These are phyloP conservation scores for Pseudogymnoascus pannorum DNA, from an alignment of 2,329 filamentous ascomycete genomes.

Conservation along the genomic window DNA sequence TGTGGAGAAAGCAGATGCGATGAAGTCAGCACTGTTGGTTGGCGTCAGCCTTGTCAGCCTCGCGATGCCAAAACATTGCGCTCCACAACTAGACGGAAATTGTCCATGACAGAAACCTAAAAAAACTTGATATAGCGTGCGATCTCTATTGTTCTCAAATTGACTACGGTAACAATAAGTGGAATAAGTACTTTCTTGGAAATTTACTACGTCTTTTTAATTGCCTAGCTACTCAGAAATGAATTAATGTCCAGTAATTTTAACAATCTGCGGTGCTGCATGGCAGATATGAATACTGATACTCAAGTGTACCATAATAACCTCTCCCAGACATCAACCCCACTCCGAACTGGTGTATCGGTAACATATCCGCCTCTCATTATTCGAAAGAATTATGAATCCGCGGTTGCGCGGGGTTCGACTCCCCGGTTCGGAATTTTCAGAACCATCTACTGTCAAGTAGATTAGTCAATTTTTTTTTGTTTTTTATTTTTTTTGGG, in stretches of 20 bases:
- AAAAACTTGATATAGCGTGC: not conserved
- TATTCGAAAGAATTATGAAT: no score
- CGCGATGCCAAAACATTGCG: not conserved
- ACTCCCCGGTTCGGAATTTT: not conserved
- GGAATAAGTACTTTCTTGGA: not conserved
- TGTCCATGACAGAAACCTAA: not conserved
- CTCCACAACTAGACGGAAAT: not conserved
- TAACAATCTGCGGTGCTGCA: no score
- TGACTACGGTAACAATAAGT: not conserved
- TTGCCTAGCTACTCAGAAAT: not conserved
- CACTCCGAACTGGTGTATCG: constrained; percentile 1
- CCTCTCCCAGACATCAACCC: not conserved
- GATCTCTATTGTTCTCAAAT: not conserved
- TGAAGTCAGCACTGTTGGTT: not conserved
- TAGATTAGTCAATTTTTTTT: not conserved
- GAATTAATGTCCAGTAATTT: not conserved
- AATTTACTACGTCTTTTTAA: not conserved
- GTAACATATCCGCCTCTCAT: no score
- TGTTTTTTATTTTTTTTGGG: not conserved
- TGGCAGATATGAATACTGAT: no score
- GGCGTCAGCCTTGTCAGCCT: not conserved
- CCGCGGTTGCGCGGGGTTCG: no score
- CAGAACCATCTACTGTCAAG: not conserved
- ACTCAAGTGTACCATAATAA: not conserved
- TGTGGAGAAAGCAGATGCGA: not conserved